These are phyloP conservation scores for Phytophthora pluvialis DNA, from an alignment of 352 stramenopile species.

Conservation along the genomic window DNA sequence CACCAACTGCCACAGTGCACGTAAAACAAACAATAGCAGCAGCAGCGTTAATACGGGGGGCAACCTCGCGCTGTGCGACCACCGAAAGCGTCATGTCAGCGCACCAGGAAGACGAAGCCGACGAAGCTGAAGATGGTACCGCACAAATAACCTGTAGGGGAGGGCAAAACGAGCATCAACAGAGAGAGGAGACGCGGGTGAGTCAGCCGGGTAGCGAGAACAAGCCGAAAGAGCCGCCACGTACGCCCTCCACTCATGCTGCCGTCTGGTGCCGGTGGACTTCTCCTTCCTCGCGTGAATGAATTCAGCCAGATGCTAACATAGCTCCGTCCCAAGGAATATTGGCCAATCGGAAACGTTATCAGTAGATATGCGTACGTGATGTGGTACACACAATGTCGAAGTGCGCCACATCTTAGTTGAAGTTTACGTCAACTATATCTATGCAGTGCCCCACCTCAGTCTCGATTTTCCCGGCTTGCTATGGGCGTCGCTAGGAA, in stretches of 20 bases:
- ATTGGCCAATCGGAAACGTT: constrained; percentile 22
- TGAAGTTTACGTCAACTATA: constrained; percentile 29
- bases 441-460: not conserved
- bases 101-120: constrained; percentile 81
- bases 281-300: constrained; percentile 22
- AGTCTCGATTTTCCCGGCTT: constrained; percentile 5
- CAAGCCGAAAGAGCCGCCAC: not conserved
- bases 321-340: constrained; percentile 13
- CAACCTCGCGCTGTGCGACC: not conserved
- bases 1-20: constrained; percentile 50
- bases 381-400: constrained; percentile 8
- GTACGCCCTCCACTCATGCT: constrained; percentile 35
- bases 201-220: not conserved
- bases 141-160: constrained; percentile 64
- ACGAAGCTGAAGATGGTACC: constrained; percentile 82
- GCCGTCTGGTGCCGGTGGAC: constrained; percentile 7
- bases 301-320: constrained; percentile 19
- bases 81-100: constrained; percentile 16
- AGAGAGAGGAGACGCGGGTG: constrained; percentile 2
- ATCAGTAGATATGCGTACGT: not conserved
- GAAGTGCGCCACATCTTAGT: constrained; percentile 4
- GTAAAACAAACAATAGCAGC: constrained; percentile 5
- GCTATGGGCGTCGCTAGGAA: constrained; percentile 28
- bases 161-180: not conserved
- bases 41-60: not conserved